Evolutionary conservation across 2,329 filamentous ascomycete genomes (phyloP), one percentile per base, ranked within the genome.

Genomic region (Coleophoma cylindrospora): DNA sequence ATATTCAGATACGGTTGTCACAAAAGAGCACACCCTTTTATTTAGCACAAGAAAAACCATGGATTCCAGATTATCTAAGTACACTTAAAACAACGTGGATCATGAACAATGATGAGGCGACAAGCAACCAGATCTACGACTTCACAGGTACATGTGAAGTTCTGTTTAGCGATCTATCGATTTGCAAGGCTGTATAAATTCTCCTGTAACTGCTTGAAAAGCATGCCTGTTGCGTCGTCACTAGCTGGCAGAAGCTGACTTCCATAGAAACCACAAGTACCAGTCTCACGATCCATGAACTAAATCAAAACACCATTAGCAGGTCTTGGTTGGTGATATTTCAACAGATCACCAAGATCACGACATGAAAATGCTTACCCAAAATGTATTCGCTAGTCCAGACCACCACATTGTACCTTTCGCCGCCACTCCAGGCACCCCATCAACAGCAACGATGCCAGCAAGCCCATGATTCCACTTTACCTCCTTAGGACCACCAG

Each of bases 211-310:
- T 47, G 22, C 8, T 14, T 14, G 14, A 45, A 47, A 14, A 47
- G n/a, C 33, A 38, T 38, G n/a, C 14, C 34, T 17, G 7, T 21
- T 38, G 15, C 6, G 12, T 12, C 12, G 54, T 74, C 70, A 0
- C 64, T 70, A 0, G 68, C 59, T 15, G 71, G 71, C 47, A 70
- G 44, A 6, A 71, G 61, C 57, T 73, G 71, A 47, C 68, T 68
- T 0, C 64, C 70, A 54, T 72, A 72, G 13, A 69, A 57, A 13
- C 67, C 62, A 44, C 66, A 68, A 12, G 74, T 21, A 2, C 67
- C 70, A 8, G 65, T 64, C 22, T 65, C 58, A 1, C 66, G 50
- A 54, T 63, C 62, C 56, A 72, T 57, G 32, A 15, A 43, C 40
- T 43, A 43, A 21, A 19, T 19, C 13, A 27, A 43, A 43, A 22